Conservation (phyloP, 352 stramenopile species). For the Plasmopara muralis region DNA sequence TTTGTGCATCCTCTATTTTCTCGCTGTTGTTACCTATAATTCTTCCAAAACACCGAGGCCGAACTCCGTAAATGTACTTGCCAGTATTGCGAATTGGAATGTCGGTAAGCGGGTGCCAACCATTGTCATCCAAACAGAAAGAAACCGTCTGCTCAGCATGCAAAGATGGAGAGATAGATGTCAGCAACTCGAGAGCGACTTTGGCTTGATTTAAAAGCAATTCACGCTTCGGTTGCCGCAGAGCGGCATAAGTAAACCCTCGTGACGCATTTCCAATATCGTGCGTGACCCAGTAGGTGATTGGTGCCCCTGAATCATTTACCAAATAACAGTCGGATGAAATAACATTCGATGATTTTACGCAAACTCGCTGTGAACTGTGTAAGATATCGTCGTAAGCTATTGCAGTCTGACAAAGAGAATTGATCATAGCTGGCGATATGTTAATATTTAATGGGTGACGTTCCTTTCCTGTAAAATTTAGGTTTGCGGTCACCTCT, state of each 20-base stretch:
- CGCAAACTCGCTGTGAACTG: slow-evolving; percentile 13
- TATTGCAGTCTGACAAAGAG: slow-evolving; percentile 50
- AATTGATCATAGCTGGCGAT: slow-evolving; percentile 56
- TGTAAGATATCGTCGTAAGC: slow-evolving; percentile 43
- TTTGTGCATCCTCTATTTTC: not conserved
- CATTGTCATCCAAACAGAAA: slow-evolving; percentile 61
- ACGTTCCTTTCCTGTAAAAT: slow-evolving; percentile 44
- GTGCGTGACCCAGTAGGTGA: slow-evolving; percentile 65
- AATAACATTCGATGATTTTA: slow-evolving; percentile 57
- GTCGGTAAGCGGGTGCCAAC: slow-evolving; percentile 70
- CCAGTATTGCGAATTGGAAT: slow-evolving; percentile 69
- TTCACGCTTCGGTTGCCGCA: slow-evolving; percentile 37
- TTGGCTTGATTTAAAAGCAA: slow-evolving; percentile 43
- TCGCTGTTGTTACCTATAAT: slow-evolving; percentile 7
- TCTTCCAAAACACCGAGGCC: slow-evolving; percentile 15
- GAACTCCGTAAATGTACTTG: slow-evolving; percentile 72
- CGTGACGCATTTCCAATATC: slow-evolving; percentile 32
- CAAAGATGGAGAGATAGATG: slow-evolving; percentile 57
- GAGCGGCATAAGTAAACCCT: slow-evolving; percentile 54
- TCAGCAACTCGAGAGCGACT: slow-evolving; percentile 64
- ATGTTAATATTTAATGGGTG: slow-evolving; percentile 68
- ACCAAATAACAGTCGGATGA: slow-evolving; percentile 76
- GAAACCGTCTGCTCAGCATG: slow-evolving; percentile 67
- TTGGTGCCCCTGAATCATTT: slow-evolving; percentile 53
- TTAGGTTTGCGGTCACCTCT: slow-evolving; percentile 45